These are phyloP conservation scores for Geotrichum histeridarum DNA, from an alignment of 1,139 yeast genomes.

Conservation along the genomic window DNA sequence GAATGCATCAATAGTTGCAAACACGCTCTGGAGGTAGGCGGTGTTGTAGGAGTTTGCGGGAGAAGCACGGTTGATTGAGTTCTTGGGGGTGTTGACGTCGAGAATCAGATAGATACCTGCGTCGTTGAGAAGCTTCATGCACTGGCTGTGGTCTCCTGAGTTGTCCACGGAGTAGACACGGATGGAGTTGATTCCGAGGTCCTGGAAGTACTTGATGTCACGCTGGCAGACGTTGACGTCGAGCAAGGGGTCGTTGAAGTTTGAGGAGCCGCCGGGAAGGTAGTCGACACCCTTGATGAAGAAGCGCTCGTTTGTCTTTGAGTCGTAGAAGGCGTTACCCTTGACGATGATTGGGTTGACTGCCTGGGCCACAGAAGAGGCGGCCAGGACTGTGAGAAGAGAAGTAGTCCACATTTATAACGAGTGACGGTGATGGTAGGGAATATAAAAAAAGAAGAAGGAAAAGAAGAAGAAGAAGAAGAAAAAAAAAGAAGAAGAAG, in stretches of 20 bases:
- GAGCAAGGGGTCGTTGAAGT: slow-evolving; percentile 69
- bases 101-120: slow-evolving; percentile 89
- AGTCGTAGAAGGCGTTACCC: slow-evolving; percentile 58
- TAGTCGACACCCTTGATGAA: slow-evolving; percentile 78
- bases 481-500: background rate
- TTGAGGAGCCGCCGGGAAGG: slow-evolving; percentile 58
- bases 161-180: slow-evolving; percentile 87
- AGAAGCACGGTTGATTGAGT: slow-evolving; percentile 78
- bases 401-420: background rate
- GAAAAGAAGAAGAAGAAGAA: background rate
- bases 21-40: slow-evolving; percentile 45
- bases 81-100: slow-evolving; percentile 81
- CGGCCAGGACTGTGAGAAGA: background rate
- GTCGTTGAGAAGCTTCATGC: slow-evolving; percentile 84
- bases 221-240: slow-evolving; percentile 63
- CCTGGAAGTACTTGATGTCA: slow-evolving; percentile 65
- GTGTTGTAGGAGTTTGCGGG: slow-evolving; percentile 53
- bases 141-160: slow-evolving; percentile 70
- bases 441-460: background rate
- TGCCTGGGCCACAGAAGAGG: slow-evolving; percentile 4
- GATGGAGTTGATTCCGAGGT: slow-evolving; percentile 74
- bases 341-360: slow-evolving; percentile 32
- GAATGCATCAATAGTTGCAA: slow-evolving; percentile 77
- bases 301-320: slow-evolving; percentile 67
- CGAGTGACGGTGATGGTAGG: background rate